Conservation (phyloP, 306 rosid genomes). For the Begonia fuchsioides region DNA sequence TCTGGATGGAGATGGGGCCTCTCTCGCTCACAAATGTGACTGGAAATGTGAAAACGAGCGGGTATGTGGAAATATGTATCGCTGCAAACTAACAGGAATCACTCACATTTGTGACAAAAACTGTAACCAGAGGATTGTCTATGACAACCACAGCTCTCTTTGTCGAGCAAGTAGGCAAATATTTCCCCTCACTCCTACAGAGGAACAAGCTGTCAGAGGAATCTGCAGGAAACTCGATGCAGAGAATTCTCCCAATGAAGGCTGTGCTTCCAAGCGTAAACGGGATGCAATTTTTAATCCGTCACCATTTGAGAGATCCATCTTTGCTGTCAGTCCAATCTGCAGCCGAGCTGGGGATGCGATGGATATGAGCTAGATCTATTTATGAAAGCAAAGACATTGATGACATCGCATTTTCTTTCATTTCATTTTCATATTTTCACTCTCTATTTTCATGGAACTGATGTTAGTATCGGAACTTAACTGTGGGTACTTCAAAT, state of each 20-base stretch:
- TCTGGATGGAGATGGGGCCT: constrained; percentile 58
- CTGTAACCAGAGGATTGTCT: constrained; percentile 89
- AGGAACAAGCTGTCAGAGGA: constrained; percentile 81
- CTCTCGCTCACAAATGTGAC: constrained; percentile 75
- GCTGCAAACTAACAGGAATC: constrained; percentile 85
- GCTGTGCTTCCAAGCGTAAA: constrained; percentile 66
- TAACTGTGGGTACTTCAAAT: constrained; percentile 31
- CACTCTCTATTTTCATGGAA: constrained; percentile 20
- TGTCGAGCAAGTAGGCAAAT: constrained; percentile 70
- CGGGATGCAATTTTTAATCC: constrained; percentile 62
- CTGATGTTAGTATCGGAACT: constrained; percentile 33
- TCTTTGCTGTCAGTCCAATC: constrained; percentile 63
- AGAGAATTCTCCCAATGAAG: constrained; percentile 33
- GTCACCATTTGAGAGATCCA: constrained; percentile 82
- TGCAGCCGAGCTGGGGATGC: constrained; percentile 87
- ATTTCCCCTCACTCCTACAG: constrained; percentile 47
- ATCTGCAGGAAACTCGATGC: constrained; percentile 70
- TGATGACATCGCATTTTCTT: constrained; percentile 20
- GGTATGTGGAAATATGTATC: constrained; percentile 84
- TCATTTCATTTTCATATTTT: constrained; percentile 21
- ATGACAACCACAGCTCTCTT: constrained; percentile 88
- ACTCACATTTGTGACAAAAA: constrained; percentile 98
- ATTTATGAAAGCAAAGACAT: constrained; percentile 23
- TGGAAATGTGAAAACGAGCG: constrained; percentile 92
- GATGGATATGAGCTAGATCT: constrained; percentile 74